Evolutionary conservation across 2,329 filamentous ascomycete genomes (phyloP), one percentile per base, ranked within the genome.

Genomic region (Lachnellula suecica): DNA sequence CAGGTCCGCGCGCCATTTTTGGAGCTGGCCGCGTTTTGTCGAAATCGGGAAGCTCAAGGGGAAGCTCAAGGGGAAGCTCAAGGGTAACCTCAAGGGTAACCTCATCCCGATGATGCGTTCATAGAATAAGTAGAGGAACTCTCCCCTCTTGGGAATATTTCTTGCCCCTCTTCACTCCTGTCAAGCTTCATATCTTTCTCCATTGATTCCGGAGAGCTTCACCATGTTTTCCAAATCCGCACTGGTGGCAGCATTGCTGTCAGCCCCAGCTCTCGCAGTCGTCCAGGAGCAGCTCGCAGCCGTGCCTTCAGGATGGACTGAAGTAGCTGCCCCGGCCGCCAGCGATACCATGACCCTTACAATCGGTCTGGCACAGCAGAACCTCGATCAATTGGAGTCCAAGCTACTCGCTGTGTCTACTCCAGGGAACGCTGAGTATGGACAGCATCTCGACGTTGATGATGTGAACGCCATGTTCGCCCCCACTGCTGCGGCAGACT

Each of bases 401-500:
- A 70, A 71, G 43, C 62, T 77, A 19, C 20, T 44, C 35, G 40
- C 56, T 68, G 72, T 79, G 23, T 80, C 78, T 4, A 74, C 79
- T 47, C 80, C 81, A 6, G 71, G 70, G 9, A 76, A 81, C 62
- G 57, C 66, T 37, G 73, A 76, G 37, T 83, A 83, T 56, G 79
- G 81, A 47, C 67, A 78, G 51, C 77, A 83, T 62, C 68, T 83
- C 49, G 75, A 71, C 44, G 67, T 70, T 4, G 68, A 74, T 7
- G 74, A 82, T 53, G 76, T 84, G 15, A 71, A 78, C 42, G 71
- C 76, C 47, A 69, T 83, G n/a, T 70, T 83, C 44, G 72, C 72
- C 51, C 81, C 81, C 2, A 67, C 72, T 2, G 70, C 77, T 1
- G 72, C 81, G 57, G 76, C 79, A 0, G 63, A 73, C 17, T 62